phyloP scores from a whole-genome alignment of 1,139 yeast species.

The Hansenula sp. region DNA sequence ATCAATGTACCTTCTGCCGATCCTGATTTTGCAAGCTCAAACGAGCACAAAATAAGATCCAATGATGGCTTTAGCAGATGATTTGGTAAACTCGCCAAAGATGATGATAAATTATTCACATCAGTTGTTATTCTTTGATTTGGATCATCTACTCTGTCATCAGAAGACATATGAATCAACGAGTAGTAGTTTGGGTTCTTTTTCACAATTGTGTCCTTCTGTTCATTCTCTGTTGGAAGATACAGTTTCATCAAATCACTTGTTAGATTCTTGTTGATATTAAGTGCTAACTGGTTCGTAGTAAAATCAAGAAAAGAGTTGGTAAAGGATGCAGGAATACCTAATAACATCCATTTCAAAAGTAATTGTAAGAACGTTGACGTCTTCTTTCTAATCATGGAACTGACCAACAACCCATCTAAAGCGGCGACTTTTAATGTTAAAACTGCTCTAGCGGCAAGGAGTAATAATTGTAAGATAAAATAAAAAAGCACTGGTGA shows the following conservation, averaged over 20 bases:
- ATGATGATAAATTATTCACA: slow-evolving; percentile 66
- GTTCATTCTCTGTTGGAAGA: slow-evolving; percentile 49
- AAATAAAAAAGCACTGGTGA: slow-evolving; percentile 46
- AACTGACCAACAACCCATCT: slow-evolving; percentile 84
- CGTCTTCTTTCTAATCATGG: slow-evolving; percentile 70
- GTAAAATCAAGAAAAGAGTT: slow-evolving; percentile 73
- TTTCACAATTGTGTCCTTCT: slow-evolving; percentile 13
- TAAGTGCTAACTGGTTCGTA: slow-evolving; percentile 61
- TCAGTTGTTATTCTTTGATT: slow-evolving; percentile 83
- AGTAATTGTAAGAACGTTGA: slow-evolving; percentile 59
- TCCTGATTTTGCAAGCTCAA: slow-evolving; percentile 73
- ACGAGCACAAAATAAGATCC: slow-evolving; percentile 78
- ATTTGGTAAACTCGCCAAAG: slow-evolving; percentile 76
- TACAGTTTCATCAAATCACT: slow-evolving; percentile 60
- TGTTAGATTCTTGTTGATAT: slow-evolving; percentile 65
- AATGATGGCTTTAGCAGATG: slow-evolving; percentile 82
- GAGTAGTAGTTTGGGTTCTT: slow-evolving; percentile 48
- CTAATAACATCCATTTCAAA: slow-evolving; percentile 77
- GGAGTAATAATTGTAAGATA: slow-evolving; percentile 52
- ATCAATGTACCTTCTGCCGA: slow-evolving; percentile 84
- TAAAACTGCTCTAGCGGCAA: slow-evolving; percentile 66
- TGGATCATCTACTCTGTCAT: slow-evolving; percentile 64
- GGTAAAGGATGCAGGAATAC: slow-evolving; percentile 81
- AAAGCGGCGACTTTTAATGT: slow-evolving; percentile 82
- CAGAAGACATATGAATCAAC: slow-evolving; percentile 51